Conservation (phyloP, 495 filamentous ascomycete species). For the Neurospora cerealis region DNA sequence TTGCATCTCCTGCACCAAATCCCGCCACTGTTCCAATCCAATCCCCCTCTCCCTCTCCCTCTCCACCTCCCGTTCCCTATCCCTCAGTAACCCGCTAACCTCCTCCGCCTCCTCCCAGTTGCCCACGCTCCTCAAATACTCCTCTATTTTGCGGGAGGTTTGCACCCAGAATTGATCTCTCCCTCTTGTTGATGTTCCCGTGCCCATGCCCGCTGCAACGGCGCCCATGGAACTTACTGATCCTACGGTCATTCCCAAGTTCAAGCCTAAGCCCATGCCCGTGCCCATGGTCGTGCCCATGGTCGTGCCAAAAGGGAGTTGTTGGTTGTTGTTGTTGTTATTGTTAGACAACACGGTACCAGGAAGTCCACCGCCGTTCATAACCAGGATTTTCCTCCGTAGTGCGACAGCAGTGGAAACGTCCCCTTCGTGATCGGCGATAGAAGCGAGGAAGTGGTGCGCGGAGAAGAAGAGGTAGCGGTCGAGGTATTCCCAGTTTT, state of each 20-base stretch:
- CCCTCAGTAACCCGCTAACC: neutral
- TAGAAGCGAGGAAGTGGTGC: conserved; percentile 16
- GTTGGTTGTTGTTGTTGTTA: neutral
- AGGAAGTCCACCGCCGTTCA: neutral
- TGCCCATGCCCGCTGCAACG: neutral
- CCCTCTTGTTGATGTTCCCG: too few species aligned
- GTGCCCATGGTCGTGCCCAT: neutral
- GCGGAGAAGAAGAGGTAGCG: conserved; percentile 21
- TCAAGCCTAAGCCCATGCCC: neutral
- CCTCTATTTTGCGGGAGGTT: conserved; percentile 14
- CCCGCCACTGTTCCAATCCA: neutral
- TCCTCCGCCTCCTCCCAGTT: conserved; percentile 10
- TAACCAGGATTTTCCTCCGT: conserved; percentile 8
- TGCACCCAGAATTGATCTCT: conserved; percentile 18
- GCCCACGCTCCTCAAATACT: conserved; percentile 12
- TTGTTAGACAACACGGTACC: neutral
- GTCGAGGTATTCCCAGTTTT: conserved; percentile 11
- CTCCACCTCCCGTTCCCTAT: conserved; percentile 2
- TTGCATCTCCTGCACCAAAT: neutral
- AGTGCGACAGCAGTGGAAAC: conserved; percentile 2
- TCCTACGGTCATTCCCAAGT: neutral
- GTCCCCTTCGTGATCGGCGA: conserved; percentile 13
- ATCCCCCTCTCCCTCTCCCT: neutral
- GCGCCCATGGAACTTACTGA: neutral
- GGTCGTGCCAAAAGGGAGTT: neutral